These are phyloP conservation scores for Dioscorea dumetorum DNA, from an alignment of 106 monocot species.

Conservation along the genomic window DNA sequence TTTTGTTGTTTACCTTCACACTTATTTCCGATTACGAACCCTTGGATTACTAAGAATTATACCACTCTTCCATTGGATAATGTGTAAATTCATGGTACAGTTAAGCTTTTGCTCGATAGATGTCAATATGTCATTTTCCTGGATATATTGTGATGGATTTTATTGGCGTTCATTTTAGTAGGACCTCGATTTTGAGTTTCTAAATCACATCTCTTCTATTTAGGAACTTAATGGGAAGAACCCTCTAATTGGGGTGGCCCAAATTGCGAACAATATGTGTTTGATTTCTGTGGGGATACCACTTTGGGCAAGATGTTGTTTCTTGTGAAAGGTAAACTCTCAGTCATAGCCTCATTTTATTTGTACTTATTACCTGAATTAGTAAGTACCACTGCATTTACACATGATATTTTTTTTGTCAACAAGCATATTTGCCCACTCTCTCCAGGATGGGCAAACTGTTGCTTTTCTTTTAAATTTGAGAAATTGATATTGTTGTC, in stretches of 20 bases:
- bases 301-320: slow-evolving; percentile 63
- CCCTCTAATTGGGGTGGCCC: slow-evolving; percentile 75
- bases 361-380: slow-evolving; percentile 49
- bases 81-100: too few species aligned
- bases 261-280: slow-evolving; percentile 59
- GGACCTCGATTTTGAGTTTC: neutral
- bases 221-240: slow-evolving; percentile 87
- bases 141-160: neutral
- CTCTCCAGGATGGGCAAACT: too few species aligned
- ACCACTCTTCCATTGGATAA: neutral
- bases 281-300: slow-evolving; percentile 73
- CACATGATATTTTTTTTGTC: too few species aligned
- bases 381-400: slow-evolving; percentile 36
- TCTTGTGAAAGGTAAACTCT: slow-evolving; percentile 69
- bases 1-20: neutral
- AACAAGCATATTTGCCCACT: too few species aligned
- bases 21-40: neutral
- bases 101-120: too few species aligned
- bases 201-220: slow-evolving; percentile 3
- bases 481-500: too few species aligned
- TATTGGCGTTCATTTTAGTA: too few species aligned
- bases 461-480: too few species aligned
- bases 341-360: slow-evolving; percentile 82
- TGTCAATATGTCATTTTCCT: too few species aligned
- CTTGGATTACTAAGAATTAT: neutral